Evolutionary conservation across 495 filamentous ascomycete genomes (phyloP).

Genomic region (Choiromyces venosus): DNA sequence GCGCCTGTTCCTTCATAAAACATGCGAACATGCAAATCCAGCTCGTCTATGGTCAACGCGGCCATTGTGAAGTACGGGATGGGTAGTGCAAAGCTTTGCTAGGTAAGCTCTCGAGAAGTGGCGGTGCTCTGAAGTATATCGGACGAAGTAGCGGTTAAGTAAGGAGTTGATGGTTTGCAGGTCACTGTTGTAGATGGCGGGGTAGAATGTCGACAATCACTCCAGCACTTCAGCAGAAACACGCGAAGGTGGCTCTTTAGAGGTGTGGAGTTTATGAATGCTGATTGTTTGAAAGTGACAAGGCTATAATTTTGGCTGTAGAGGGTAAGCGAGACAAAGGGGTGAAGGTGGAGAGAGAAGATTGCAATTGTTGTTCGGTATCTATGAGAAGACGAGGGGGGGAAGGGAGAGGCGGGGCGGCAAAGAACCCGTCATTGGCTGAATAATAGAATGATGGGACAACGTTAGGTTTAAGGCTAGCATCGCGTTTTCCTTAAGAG

Average conservation of each 20-base stretch:
- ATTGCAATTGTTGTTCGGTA: background rate
- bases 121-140: conserved; percentile 16
- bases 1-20: conserved; percentile 96
- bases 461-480: background rate
- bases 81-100: background rate
- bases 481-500: background rate
- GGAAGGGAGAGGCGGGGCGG: background rate
- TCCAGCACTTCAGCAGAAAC: background rate
- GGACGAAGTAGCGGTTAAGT: background rate
- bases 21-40: conserved; percentile 90
- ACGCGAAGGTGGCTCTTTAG: background rate
- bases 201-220: background rate
- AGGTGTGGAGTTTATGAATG: background rate
- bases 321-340: background rate
- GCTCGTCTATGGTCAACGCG: conserved; percentile 69
- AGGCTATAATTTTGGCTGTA: background rate
- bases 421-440: background rate
- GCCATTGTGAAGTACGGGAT: conserved; percentile 26
- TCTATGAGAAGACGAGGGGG: background rate
- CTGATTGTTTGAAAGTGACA: background rate
- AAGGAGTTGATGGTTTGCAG: conserved; percentile 2
- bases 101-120: conserved; percentile 2
- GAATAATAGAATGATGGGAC: conserved; percentile 1
- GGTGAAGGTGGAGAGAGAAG: background rate
- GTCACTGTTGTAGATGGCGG: background rate